These are phyloP conservation scores for Penicillium sclerotigenum DNA, from an alignment of 2,329 filamentous ascomycete species.

Conservation along the genomic window DNA sequence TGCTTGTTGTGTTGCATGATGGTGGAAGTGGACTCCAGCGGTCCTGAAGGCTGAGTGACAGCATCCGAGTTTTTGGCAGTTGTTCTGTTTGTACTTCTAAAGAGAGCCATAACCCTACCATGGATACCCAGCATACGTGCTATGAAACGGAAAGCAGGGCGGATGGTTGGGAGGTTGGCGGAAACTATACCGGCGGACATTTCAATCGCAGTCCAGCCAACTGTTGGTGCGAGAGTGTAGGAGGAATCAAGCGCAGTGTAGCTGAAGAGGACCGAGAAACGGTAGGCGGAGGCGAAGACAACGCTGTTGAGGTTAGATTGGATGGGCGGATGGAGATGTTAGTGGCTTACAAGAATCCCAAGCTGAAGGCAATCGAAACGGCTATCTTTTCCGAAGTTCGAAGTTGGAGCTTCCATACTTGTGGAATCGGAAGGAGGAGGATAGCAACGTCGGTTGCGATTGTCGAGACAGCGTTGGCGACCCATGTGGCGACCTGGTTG, in stretches of 20 bases:
- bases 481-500: neutral
- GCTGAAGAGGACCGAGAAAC: neutral
- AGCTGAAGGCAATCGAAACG: neutral
- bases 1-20: neutral
- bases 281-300: neutral
- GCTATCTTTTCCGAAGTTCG: conserved; percentile 11
- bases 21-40: neutral
- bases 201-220: conserved; percentile 31
- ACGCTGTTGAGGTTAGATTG: neutral
- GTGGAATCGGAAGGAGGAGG: conserved; percentile 25
- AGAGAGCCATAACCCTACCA: neutral
- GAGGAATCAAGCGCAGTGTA: conserved; percentile 13
- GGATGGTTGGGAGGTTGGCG: conserved; percentile 28
- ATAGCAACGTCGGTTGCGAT: conserved; percentile 28
- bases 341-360: neutral
- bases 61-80: neutral
- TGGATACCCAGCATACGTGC: conserved; percentile 8
- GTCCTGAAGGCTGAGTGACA: neutral
- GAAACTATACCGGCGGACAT: conserved; percentile 30
- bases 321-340: neutral
- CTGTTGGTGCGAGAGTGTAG: conserved; percentile 29
- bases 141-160: conserved; percentile 23
- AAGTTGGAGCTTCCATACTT: conserved; percentile 30
- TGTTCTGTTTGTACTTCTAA: neutral
- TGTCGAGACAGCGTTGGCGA: conserved; percentile 12